Conservation (phyloP, 495 filamentous ascomycete genomes). For the Xylaria sp. region DNA sequence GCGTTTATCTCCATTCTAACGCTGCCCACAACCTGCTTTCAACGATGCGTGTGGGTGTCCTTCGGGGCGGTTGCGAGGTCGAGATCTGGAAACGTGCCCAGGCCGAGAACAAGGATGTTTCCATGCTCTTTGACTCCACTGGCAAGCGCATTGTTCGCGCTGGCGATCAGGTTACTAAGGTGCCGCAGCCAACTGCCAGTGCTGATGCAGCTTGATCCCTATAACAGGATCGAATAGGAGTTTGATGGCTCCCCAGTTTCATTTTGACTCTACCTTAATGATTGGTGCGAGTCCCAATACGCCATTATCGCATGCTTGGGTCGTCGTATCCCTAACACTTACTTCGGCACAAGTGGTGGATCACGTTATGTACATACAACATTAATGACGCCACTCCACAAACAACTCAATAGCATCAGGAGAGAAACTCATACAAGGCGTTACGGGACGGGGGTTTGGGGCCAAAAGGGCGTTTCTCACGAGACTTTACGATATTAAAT, state of each 20-base stretch:
- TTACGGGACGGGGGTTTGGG: constrained; percentile 19
- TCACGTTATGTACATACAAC: constrained; percentile 21
- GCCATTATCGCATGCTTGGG: neutral
- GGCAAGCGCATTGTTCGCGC: constrained; percentile 89
- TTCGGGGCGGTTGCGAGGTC: constrained; percentile 95
- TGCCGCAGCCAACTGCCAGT: constrained; percentile 71
- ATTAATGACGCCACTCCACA: constrained; percentile 1
- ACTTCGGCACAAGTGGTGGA: neutral
- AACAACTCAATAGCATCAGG: neutral
- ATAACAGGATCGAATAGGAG: neutral
- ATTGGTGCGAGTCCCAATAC: neutral
- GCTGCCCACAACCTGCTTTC: constrained; percentile 96
- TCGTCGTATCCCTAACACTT: neutral
- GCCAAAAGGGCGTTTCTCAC: constrained; percentile 18
- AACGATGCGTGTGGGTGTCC: constrained; percentile 95
- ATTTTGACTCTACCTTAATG: neutral
- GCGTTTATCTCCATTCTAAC: constrained; percentile 97
- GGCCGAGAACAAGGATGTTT: constrained; percentile 85
- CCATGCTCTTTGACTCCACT: constrained; percentile 78
- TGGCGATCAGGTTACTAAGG: constrained; percentile 87
- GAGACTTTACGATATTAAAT: constrained; percentile 19
- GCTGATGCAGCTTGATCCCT: constrained; percentile 72
- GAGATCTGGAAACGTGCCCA: constrained; percentile 99
- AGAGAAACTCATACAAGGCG: constrained; percentile 19
- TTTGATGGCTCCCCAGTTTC: neutral